Conservation (phyloP, 768 basidiomycete species). For the Agrocybe praecox region DNA sequence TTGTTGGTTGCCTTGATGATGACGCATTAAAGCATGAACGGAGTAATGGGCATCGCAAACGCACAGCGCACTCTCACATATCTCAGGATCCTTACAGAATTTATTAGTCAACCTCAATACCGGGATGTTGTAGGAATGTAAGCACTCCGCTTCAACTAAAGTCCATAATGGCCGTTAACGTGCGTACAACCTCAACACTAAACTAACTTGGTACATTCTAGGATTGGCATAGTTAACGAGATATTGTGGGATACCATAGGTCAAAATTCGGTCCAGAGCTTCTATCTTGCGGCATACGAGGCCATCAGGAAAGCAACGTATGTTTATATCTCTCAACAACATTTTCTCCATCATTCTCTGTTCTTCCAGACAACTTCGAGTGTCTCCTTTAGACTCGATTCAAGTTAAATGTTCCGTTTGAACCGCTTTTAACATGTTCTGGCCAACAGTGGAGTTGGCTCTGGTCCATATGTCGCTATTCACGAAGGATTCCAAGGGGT, state of each 20-base stretch:
- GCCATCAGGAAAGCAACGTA: conserved; percentile 46
- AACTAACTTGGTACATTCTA: conserved; percentile 19
- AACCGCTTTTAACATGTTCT: conserved; percentile 5
- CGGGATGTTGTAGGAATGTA: conserved; percentile 71
- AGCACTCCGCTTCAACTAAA: conserved; percentile 15
- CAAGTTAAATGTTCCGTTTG: too few relatives aligned
- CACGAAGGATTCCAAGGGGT: conserved; percentile 72
- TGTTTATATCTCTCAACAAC: conserved; percentile 9
- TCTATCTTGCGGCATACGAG: conserved; percentile 48
- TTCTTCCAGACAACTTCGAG: not conserved
- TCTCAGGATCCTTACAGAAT: conserved; percentile 80
- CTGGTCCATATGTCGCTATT: conserved; percentile 59
- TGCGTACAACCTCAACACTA: not conserved
- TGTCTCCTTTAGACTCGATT: not conserved
- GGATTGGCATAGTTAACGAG: conserved; percentile 67
- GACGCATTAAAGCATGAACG: conserved; percentile 53
- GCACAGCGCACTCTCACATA: conserved; percentile 84
- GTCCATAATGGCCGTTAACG: not conserved
- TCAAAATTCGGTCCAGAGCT: conserved; percentile 39
- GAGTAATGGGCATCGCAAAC: conserved; percentile 89
- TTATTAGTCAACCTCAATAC: conserved; percentile 83
- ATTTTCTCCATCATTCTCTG: not conserved
- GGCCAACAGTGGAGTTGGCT: conserved; percentile 59
- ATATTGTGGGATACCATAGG: conserved; percentile 63
- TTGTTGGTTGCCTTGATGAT: conserved; percentile 4